phyloP scores from a whole-genome alignment of 1,284 basidiomycete genomes.

The Irpex sp. region DNA sequence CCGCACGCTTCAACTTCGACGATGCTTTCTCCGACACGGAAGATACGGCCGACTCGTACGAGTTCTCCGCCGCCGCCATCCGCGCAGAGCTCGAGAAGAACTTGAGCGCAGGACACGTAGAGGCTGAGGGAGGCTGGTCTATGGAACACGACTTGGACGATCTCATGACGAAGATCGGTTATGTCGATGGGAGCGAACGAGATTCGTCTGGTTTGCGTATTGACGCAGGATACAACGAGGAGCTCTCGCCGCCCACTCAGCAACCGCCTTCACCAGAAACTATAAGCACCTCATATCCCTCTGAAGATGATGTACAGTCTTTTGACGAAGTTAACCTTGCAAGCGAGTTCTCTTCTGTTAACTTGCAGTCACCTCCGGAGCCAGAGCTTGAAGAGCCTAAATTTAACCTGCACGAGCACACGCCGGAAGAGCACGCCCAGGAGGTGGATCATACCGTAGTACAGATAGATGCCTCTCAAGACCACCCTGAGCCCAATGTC shows the following conservation, averaged over 20 bases:
- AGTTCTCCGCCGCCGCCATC: constrained; percentile 53
- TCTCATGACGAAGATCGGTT: constrained; percentile 23
- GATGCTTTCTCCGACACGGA: constrained; percentile 64
- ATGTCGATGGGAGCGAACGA: constrained; percentile 31
- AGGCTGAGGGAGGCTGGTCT: constrained; percentile 10
- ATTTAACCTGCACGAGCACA: neutral
- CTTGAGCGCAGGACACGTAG: constrained; percentile 19
- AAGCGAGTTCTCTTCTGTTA: constrained; percentile 40
- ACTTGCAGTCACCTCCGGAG: constrained; percentile 24
- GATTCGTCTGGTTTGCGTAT: constrained; percentile 55
- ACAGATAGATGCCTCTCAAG: constrained; percentile 40
- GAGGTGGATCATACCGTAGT: constrained; percentile 35
- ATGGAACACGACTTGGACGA: constrained; percentile 16
- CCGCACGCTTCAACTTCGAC: constrained; percentile 43
- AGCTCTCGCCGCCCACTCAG: constrained; percentile 18
- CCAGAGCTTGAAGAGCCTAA: constrained; percentile 5
- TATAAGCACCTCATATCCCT: constrained; percentile 19
- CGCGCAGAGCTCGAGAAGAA: constrained; percentile 54
- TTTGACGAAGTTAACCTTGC: constrained; percentile 29
- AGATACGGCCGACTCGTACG: constrained; percentile 37
- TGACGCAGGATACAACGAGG: constrained; percentile 29
- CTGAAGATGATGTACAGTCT: constrained; percentile 14
- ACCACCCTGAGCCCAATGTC: constrained; percentile 23
- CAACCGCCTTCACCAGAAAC: constrained; percentile 17
- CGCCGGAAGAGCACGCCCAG: constrained; percentile 4